Base-by-base conservation (phyloP, 129 eudicot genomes). In the Cynara cardunculus region DNA sequence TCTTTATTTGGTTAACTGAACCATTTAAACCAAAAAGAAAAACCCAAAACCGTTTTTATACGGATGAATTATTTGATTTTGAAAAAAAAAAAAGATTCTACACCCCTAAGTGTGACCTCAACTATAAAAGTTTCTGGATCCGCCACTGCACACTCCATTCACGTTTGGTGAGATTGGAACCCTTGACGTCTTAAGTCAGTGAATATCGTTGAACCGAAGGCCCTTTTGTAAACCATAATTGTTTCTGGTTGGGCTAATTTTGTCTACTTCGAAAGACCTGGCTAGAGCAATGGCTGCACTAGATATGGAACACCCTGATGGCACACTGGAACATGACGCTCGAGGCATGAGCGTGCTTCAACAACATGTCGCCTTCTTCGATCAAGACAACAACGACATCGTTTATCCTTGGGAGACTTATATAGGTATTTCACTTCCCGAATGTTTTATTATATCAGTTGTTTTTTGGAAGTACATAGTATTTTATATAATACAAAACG, bases 361-460 rank as follows among this genome's bases (percentile, higher is more conserved):
- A 37, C 94, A 90, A 44, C 91, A 87, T 49, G 88, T 26, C 2
- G 82, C 88, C 19, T 90, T 86, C 82, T 90, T 90, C 26, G 91
- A 90, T 69, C 87, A 78, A 76, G 73, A 90, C 21, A 74, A 86
- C 2, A 44, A 87, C 59, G 91, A 88, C 28, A 79, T 87, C 68
- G 66, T 90, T 13, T 90, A 90, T 83, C 94, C 94, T 34, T 90
- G 88, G 91, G 91, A 90, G 59, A 83, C 91, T 77, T 90, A 74
- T 77, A 13, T 31, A 0, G 89, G 94, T 90, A 75, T 18, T 14
- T 56, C 24, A 32, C 0, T 6, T 27, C 46, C 7, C 39, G 14
- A 71, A 26, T 31, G 22, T 32, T 27, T 30, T 9, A 70, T 28
- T 56, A 19, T 18, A 18, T 56, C 7, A 49, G n/a, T n/a, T n/a